Evolutionary conservation across 139 green algal species (phyloP).

Genomic region (Marvania coccoides): DNA sequence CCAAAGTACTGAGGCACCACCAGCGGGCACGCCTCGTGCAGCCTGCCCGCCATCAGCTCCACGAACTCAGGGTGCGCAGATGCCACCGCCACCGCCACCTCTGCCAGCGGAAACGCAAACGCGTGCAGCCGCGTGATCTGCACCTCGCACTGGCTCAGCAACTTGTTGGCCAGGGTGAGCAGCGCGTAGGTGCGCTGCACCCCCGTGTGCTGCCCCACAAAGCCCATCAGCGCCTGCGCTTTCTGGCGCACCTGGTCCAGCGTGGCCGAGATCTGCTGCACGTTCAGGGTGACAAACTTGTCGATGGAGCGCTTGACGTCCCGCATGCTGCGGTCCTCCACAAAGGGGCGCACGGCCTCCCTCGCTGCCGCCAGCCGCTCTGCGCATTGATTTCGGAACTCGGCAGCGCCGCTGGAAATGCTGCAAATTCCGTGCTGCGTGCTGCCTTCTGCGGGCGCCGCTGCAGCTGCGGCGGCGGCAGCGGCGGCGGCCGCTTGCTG

Average conservation of each 20-base stretch:
- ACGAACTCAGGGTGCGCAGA: conserved; percentile 40
- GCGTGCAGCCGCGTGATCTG: conserved; percentile 44
- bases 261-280: conserved; percentile 68
- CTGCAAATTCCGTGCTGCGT: neutral
- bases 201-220: conserved; percentile 31
- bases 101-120: conserved; percentile 57
- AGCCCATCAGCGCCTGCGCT: conserved; percentile 29
- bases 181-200: conserved; percentile 32
- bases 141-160: conserved; percentile 51
- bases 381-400: conserved; percentile 7
- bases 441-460: neutral
- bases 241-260: conserved; percentile 48
- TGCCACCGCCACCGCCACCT: conserved; percentile 51
- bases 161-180: conserved; percentile 51
- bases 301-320: conserved; percentile 50
- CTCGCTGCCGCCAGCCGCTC: conserved; percentile 17
- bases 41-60: conserved; percentile 28
- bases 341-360: conserved; percentile 15
- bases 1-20: conserved; percentile 34
- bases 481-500: neutral
- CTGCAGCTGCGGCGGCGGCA: neutral
- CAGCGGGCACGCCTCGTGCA: conserved; percentile 48
- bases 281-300: conserved; percentile 64
- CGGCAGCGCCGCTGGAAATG: conserved; percentile 7
- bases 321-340: conserved; percentile 31